Percentiles rank a stretch among this genome's conserved stretches.
Evolutionary conservation across 768 basidiomycete species (phyloP).

Genomic region (Pulveroboletus sp.): DNA sequence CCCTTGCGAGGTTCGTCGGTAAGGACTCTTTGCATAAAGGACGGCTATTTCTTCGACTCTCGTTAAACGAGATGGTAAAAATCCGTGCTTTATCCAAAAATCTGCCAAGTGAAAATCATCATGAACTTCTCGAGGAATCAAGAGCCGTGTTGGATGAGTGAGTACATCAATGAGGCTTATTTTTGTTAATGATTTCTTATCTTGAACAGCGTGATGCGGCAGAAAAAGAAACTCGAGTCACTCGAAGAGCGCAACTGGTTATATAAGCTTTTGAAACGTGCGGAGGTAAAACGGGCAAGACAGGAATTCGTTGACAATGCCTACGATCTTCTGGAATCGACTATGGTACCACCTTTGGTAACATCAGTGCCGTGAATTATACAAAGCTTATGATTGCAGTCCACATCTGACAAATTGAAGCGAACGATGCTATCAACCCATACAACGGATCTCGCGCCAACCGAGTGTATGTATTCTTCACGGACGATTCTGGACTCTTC

Average conservation of each 20-base stretch:
- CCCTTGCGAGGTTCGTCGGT: not conserved
- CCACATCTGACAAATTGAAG: conserved; percentile 4
- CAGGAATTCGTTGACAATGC: not conserved
- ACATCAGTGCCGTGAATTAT: too few species aligned
- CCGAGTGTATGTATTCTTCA: not conserved
- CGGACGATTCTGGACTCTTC: not conserved
- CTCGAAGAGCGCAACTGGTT: not conserved
- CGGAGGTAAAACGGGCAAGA: not conserved
- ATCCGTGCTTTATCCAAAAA: not conserved
- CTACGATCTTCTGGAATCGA: not conserved
- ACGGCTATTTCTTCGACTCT: conserved; percentile 2
- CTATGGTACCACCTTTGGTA: not conserved
- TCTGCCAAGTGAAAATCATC: not conserved
- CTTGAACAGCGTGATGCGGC: not conserved
- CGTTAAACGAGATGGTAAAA: conserved; percentile 6
- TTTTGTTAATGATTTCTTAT: not conserved
- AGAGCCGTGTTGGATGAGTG: conserved; percentile 3
- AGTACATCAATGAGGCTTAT: not conserved
- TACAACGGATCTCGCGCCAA: not conserved
- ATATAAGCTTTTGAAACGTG: not conserved
- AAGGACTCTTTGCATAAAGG: not conserved
- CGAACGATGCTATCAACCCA: not conserved
- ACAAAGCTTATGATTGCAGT: not conserved
- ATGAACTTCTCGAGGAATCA: not conserved
- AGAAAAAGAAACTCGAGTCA: not conserved